Conservation (phyloP, 371 early-diverging fungal species). For the Capillidium heterosporum region DNA sequence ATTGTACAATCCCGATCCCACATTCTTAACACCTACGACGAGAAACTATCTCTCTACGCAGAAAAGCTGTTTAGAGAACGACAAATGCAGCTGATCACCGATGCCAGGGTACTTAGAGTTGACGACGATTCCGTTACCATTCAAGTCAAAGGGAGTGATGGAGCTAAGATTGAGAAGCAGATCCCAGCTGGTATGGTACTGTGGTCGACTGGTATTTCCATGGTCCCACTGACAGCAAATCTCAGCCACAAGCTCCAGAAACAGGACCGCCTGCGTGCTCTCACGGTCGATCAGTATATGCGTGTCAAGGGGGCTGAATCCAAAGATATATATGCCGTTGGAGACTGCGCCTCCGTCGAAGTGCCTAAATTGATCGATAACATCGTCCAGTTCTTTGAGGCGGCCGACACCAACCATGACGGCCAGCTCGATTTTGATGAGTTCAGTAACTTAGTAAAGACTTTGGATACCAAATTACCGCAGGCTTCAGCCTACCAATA, state of each 20-base stretch:
- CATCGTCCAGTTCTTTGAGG: conserved; percentile 27
- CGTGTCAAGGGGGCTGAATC: conserved; percentile 42
- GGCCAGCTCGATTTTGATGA: conserved; percentile 24
- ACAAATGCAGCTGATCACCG: conserved; percentile 49
- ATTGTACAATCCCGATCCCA: conserved; percentile 59
- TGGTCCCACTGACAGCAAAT: conserved; percentile 9
- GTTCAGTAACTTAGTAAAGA: conserved; percentile 18
- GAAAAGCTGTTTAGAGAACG: conserved; percentile 44
- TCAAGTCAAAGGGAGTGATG: conserved; percentile 20
- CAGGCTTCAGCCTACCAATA: conserved; percentile 30
- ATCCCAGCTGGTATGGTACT: conserved; percentile 54
- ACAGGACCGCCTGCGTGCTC: conserved; percentile 39
- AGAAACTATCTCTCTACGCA: conserved; percentile 28
- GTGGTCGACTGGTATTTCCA: conserved; percentile 73
- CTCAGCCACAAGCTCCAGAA: conserved; percentile 26
- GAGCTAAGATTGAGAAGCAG: conserved; percentile 14
- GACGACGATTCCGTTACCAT: conserved; percentile 23
- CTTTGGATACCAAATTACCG: conserved; percentile 24
- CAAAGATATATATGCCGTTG: conserved; percentile 58
- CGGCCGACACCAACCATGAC: conserved; percentile 29
- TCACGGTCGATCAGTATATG: conserved; percentile 48
- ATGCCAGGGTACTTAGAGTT: conserved; percentile 46
- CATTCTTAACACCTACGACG: conserved; percentile 69
- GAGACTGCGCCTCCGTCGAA: conserved; percentile 71
- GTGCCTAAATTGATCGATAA: conserved; percentile 38